Evolutionary conservation across 2,329 filamentous ascomycete species (phyloP), one percentile per base, ranked within the genome.

Genomic region (Elsinoe perseae): DNA sequence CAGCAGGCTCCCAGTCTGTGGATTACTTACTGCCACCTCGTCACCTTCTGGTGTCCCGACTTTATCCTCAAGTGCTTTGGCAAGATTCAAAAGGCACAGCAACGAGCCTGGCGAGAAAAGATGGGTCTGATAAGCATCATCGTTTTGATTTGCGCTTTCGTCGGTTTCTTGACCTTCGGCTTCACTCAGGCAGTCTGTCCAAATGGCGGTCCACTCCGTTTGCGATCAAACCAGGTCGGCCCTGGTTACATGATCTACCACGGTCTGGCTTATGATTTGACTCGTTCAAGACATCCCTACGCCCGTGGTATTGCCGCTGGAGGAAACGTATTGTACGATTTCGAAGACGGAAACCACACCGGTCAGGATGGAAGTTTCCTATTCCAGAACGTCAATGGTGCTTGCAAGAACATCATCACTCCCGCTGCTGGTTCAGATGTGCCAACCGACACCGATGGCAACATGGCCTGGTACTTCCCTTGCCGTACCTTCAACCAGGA

Each of bases 331-430:
- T 76, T 98, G 12, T 97, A 83, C 66, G 90, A 96, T 68, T 74
- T 95, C n/a, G 80, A 85, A 1, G 81, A 86, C 63, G 88, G 88
- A 66, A 56, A 56, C 12, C 83, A 92, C 64, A 85, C 84, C 56
- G 93, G 91, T n/a, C 81, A 87, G 70, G 95, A 98, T 68, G 92
- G 89, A 57, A 97, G 91, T 67, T 98, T 98, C 69, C 74, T 98
- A 66, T 98, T 98, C 73, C 93, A 98, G 69, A 95, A 97, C 63
- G 93, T 98, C 70, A 98, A 98, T 64, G 95, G 93, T 48, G 87
- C 87, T 60, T 98, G 93, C 80, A 98, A 97, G 74, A 87, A 80
- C 8, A 73, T 97, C 57, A 95, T 98, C 68, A 95, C 82, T 0
- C 72, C 78, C 6, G 81, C 86, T 1, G 68, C 79, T 1, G 77